Conservation (phyloP, 2,329 filamentous ascomycete genomes). For the Tricladium varicosporioides region DNA sequence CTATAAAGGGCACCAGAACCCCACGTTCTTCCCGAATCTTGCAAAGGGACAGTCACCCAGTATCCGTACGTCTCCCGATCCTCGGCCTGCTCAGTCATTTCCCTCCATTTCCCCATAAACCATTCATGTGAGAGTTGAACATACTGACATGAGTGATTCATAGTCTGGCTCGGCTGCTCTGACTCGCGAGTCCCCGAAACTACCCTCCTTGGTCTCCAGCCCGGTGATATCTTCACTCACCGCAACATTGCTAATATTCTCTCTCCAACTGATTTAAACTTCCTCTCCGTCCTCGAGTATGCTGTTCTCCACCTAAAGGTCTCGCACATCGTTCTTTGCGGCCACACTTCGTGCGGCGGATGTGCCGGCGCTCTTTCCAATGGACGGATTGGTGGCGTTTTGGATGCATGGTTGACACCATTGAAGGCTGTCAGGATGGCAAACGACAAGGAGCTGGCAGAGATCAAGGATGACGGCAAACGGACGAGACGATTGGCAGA, state of each 20-base stretch:
- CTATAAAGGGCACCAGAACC: constrained; percentile 62
- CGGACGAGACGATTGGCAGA: constrained; percentile 65
- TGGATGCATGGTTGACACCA: constrained; percentile 55
- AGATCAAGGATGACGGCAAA: constrained; percentile 51
- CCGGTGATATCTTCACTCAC: constrained; percentile 85
- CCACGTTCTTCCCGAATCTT: constrained; percentile 67
- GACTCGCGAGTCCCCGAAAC: constrained; percentile 85
- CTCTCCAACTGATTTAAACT: constrained; percentile 71
- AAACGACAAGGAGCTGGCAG: constrained; percentile 54
- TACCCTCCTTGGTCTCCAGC: constrained; percentile 72
- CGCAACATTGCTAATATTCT: constrained; percentile 89
- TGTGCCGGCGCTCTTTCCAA: constrained; percentile 56
- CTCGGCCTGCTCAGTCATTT: not conserved
- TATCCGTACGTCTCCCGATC: constrained; percentile 47
- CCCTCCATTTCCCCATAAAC: not conserved
- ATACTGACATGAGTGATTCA: not conserved
- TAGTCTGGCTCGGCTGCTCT: constrained; percentile 83
- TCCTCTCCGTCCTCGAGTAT: constrained; percentile 74
- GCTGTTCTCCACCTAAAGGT: constrained; percentile 71
- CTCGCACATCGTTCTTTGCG: constrained; percentile 68
- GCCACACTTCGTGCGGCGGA: constrained; percentile 68
- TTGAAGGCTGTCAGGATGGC: constrained; percentile 43
- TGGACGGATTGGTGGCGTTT: constrained; percentile 48
- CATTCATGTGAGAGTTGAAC: not conserved
- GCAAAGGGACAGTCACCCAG: constrained; percentile 64